Evolutionary conservation across 2,329 filamentous ascomycete genomes (phyloP).

Genomic region (Curvularia eragrostidis): DNA sequence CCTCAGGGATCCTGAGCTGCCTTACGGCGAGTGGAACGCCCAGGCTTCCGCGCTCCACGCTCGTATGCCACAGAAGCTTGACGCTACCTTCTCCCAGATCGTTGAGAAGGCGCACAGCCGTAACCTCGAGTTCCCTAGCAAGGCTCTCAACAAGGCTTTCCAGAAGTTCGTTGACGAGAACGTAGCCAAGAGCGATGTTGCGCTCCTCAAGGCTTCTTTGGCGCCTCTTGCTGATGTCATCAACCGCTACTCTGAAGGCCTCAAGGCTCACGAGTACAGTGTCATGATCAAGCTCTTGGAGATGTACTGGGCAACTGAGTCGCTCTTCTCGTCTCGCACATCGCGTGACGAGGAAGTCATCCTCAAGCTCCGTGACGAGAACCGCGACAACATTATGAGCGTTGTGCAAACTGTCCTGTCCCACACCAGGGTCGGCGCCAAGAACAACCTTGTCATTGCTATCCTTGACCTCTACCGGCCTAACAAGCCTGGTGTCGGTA

Average conservation of each 20-base stretch:
- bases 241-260: constrained; percentile 80
- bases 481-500: constrained; percentile 89
- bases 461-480: constrained; percentile 94
- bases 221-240: constrained; percentile 80
- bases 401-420: constrained; percentile 91
- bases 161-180: constrained; percentile 89
- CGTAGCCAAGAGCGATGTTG: constrained; percentile 73
- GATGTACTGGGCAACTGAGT: constrained; percentile 83
- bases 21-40: constrained; percentile 95
- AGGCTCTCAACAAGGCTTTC: constrained; percentile 82
- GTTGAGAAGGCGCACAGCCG: constrained; percentile 83
- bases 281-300: constrained; percentile 82
- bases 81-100: constrained; percentile 79
- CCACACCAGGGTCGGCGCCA: constrained; percentile 88
- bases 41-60: constrained; percentile 97
- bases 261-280: constrained; percentile 87
- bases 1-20: constrained; percentile 85
- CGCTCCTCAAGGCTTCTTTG: constrained; percentile 74
- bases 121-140: constrained; percentile 88
- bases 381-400: constrained; percentile 87
- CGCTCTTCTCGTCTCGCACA: constrained; percentile 83
- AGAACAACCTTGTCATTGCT: constrained; percentile 91
- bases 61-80: constrained; percentile 94
- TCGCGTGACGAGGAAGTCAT: constrained; percentile 92
- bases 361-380: constrained; percentile 89